Evolutionary conservation across 371 early-diverging fungal species (phyloP), one percentile per base, ranked within the genome.

Genomic region (Astathelohania contejeani): DNA sequence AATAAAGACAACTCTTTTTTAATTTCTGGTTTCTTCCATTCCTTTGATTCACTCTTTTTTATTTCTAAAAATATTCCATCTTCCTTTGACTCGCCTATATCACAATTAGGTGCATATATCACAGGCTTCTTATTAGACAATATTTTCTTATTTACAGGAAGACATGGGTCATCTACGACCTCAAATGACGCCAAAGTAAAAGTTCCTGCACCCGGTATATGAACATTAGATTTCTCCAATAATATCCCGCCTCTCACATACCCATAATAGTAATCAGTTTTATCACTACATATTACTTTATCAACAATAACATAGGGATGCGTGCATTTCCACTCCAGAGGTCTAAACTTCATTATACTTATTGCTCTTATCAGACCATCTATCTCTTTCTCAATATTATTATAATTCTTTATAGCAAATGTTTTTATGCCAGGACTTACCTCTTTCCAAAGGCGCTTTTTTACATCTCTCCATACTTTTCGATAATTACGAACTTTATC

Each of bases 361-460:
- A 51, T 23, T 4, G 10, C 14, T 9, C 3, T 60, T 23, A n/a
- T 57, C 28, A 39, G 44, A 10, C 16, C 10, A 10, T 10, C 37
- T 42, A 66, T 50, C n/a, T n/a, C n/a, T 45, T 62, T 22, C n/a
- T n/a, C n/a, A n/a, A n/a, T n/a, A n/a, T n/a, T n/a, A n/a, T n/a
- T n/a, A n/a, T n/a, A n/a, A n/a, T n/a, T n/a, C n/a, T n/a, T n/a
- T n/a, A n/a, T n/a, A n/a, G n/a, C n/a, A 25, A 66, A 50, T 22
- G 66, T 50, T 48, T 70, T 63, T 32, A 66, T 56, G 16, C 66
- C 64, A 49, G 53, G 54, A 42, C 63, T 56, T 22, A 66, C 46
- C 43, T 69, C 70, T 39, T 40, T 58, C 67, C 67, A 66, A 40
- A 65, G 56, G 12, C 56, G 24, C 44, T 62, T 67, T 45, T 67